A percentile compares a stretch with the other conserved stretches of the same genome.
These are phyloP conservation scores for Fusarium sp. DNA, from an alignment of 2,329 filamentous ascomycete species.

Conservation along the genomic window DNA sequence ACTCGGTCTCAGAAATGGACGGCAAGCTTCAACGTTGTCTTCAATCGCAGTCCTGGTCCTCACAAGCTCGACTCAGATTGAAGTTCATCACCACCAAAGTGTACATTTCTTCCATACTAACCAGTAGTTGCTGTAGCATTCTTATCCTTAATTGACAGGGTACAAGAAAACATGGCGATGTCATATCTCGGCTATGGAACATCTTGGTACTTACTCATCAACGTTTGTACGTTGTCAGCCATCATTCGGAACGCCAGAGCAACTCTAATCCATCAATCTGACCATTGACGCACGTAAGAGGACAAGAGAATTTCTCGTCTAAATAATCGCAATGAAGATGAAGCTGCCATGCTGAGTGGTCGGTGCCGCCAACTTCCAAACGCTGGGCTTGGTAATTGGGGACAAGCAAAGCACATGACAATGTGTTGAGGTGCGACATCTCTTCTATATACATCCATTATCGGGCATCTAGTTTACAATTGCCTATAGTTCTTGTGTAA, in stretches of 20 bases:
- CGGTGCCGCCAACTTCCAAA: not conserved
- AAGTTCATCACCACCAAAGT: accelerated
- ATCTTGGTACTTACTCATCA: not conserved
- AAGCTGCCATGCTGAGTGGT: not conserved
- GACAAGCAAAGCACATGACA: not conserved
- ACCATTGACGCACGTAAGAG: too few species aligned
- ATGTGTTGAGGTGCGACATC: not conserved
- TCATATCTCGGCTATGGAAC: not conserved
- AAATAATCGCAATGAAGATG: not conserved
- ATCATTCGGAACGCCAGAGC: not conserved
- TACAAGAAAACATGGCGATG: not conserved
- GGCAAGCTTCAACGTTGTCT: not conserved
- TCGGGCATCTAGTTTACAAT: not conserved
- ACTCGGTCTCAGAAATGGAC: not conserved
- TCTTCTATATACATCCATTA: not conserved
- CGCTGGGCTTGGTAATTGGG: too few species aligned
- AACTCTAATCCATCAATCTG: accelerated
- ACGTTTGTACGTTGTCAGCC: too few species aligned
- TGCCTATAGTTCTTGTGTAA: accelerated
- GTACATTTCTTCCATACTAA: not conserved
- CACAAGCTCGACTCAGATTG: not conserved
- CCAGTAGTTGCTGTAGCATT: too few species aligned
- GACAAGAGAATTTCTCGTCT: not conserved
- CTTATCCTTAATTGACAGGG: not conserved
- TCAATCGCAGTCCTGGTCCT: too few species aligned